Evolutionary conservation across 805 yeast species (phyloP).

Genomic region (Yarrowia deformans): DNA sequence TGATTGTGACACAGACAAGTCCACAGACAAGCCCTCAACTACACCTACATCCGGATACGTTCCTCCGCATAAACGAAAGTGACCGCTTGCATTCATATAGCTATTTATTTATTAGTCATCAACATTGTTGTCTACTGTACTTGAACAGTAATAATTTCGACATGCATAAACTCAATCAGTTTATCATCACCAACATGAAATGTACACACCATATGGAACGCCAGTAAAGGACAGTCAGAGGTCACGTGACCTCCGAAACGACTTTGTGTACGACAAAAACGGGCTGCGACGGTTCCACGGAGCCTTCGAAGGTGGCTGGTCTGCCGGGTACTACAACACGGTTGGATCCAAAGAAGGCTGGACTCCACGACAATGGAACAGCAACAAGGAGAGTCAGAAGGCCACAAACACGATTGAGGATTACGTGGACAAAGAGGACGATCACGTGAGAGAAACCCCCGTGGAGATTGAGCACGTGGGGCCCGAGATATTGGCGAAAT

Average conservation of each 20-base stretch:
- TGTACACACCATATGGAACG: slow-evolving; percentile 36
- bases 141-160: no score
- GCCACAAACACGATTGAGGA: slow-evolving; percentile 45
- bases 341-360: slow-evolving; percentile 52
- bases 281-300: slow-evolving; percentile 46
- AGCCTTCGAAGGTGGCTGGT: slow-evolving; percentile 52
- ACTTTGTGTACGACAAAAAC: slow-evolving; percentile 35
- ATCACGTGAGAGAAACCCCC: slow-evolving; percentile 37
- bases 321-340: slow-evolving; percentile 50
- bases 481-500: slow-evolving; percentile 6
- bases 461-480: slow-evolving; percentile 2
- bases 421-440: slow-evolving; percentile 51
- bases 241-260: background rate
- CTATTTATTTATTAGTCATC: background rate
- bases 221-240: background rate
- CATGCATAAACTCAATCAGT: background rate
- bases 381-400: slow-evolving; percentile 42
- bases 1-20: background rate
- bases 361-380: slow-evolving; percentile 46
- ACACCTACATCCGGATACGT: background rate
- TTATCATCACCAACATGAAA: background rate
- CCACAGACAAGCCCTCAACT: background rate
- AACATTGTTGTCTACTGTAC: no score
- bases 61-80: slow-evolving; percentile 29
- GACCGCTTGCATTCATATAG: background rate